A percentile compares a stretch with the other conserved stretches of the same genome.
phyloP scores from a whole-genome alignment of 2,329 filamentous ascomycete genomes.

The Dothistroma pini region DNA sequence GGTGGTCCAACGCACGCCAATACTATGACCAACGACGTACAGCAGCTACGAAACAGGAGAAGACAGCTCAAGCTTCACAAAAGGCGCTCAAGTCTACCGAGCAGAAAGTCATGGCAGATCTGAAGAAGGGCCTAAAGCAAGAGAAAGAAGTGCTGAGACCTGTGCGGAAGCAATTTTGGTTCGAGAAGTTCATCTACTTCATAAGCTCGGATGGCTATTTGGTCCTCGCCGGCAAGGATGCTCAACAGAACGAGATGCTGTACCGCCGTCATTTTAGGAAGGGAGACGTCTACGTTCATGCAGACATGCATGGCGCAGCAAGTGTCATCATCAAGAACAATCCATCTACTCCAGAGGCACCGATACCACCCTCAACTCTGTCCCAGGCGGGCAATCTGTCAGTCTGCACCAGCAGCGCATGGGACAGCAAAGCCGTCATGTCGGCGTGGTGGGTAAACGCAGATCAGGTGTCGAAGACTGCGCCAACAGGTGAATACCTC shows the following conservation, averaged over 20 bases:
- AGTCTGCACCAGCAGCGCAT: slow-evolving; percentile 81
- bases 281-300: slow-evolving; percentile 88
- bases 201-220: slow-evolving; percentile 94
- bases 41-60: slow-evolving; percentile 82
- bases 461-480: slow-evolving; percentile 85
- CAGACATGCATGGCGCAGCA: slow-evolving; percentile 78
- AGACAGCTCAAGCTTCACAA: slow-evolving; percentile 75
- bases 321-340: slow-evolving; percentile 91
- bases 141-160: slow-evolving; percentile 85
- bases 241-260: slow-evolving; percentile 85
- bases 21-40: slow-evolving; percentile 88
- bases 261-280: slow-evolving; percentile 82
- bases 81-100: slow-evolving; percentile 86
- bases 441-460: slow-evolving; percentile 93
- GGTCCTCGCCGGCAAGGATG: slow-evolving; percentile 80
- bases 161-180: slow-evolving; percentile 84
- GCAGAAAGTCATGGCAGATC: slow-evolving; percentile 77
- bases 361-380: slow-evolving; percentile 86
- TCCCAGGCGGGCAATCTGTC: slow-evolving; percentile 83
- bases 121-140: slow-evolving; percentile 84
- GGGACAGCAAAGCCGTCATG: slow-evolving; percentile 96
- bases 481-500: slow-evolving; percentile 74
- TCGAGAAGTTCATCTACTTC: slow-evolving; percentile 96
- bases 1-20: slow-evolving; percentile 84
- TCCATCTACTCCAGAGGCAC: slow-evolving; percentile 69